phyloP scores from a whole-genome alignment of 345 rosid genomes.

The Acer negundo region DNA sequence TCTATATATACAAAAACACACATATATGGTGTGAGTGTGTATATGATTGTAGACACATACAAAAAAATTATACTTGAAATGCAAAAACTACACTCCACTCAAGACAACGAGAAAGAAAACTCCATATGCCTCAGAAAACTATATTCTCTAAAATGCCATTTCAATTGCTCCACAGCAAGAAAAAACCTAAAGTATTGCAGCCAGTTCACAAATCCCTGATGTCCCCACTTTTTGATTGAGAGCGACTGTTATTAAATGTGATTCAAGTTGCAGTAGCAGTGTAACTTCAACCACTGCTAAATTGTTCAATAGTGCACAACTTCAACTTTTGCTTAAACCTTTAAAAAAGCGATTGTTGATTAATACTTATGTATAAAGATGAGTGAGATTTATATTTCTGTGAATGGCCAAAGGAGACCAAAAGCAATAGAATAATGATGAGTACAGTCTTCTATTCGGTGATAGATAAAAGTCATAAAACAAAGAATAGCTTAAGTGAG shows the following conservation, averaged over 20 bases:
- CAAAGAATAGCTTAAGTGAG: neutral
- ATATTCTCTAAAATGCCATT: neutral
- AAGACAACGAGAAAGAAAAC: neutral
- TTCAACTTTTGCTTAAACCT: neutral
- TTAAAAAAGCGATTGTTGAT: neutral
- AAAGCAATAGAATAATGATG: neutral
- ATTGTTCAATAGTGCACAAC: neutral
- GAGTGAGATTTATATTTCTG: neutral
- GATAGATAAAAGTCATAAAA: neutral
- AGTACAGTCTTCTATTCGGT: neutral
- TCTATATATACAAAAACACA: neutral
- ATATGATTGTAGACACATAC: neutral
- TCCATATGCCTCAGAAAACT: neutral
- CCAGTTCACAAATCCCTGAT: neutral
- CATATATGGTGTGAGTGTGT: neutral
- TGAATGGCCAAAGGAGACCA: neutral
- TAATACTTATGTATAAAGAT: neutral
- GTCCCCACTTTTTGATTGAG: neutral
- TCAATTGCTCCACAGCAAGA: neutral
- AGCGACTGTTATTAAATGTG: slow-evolving; percentile 2
- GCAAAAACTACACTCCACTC: neutral
- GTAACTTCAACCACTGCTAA: neutral
- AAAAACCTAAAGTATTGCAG: neutral
- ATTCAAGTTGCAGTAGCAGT: slow-evolving; percentile 5
- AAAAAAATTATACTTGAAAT: neutral